A percentile compares a stretch with the other conserved stretches of the same genome.
phyloP scores from a whole-genome alignment of 2,329 filamentous ascomycete species.

The Aspergillus sp. region DNA sequence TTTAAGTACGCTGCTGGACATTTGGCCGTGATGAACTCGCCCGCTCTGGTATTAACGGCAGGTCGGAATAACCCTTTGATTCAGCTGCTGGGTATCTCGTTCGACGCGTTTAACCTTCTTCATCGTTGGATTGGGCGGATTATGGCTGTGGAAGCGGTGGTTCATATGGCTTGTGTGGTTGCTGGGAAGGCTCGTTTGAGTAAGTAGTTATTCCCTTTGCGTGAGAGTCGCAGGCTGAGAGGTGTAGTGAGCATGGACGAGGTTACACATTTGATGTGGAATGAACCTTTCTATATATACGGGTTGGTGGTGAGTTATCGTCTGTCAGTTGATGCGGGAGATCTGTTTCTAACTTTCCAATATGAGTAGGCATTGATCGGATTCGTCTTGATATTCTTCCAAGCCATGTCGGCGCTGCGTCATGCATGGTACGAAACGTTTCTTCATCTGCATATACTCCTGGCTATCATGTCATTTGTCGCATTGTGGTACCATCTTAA shows the following conservation, averaged over 20 bases:
- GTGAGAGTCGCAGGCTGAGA: background rate
- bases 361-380: conserved; percentile 31
- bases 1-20: conserved; percentile 77
- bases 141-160: conserved; percentile 58
- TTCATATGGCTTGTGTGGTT: conserved; percentile 51
- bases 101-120: conserved; percentile 87
- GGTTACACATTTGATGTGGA: conserved; percentile 20
- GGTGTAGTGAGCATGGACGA: conserved; percentile 47
- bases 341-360: background rate
- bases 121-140: conserved; percentile 76
- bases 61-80: conserved; percentile 90
- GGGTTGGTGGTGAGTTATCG: conserved; percentile 37
- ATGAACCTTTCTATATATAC: conserved; percentile 22
- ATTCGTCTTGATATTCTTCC: conserved; percentile 33
- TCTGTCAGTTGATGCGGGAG: conserved; percentile 48
- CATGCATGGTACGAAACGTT: conserved; percentile 42
- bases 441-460: conserved; percentile 35
- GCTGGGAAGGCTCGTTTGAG: conserved; percentile 14
- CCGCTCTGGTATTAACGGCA: conserved; percentile 78
- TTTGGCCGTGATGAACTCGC: conserved; percentile 76
- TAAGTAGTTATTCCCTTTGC: conserved; percentile 6
- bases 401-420: conserved; percentile 36
- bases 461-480: conserved; percentile 34
- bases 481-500: conserved; percentile 32
- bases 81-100: conserved; percentile 68